A percentile compares a stretch with the other conserved stretches of the same genome.
Evolutionary conservation across 768 basidiomycete species (phyloP).

Genomic region (Coprinopsis strossmayeri): DNA sequence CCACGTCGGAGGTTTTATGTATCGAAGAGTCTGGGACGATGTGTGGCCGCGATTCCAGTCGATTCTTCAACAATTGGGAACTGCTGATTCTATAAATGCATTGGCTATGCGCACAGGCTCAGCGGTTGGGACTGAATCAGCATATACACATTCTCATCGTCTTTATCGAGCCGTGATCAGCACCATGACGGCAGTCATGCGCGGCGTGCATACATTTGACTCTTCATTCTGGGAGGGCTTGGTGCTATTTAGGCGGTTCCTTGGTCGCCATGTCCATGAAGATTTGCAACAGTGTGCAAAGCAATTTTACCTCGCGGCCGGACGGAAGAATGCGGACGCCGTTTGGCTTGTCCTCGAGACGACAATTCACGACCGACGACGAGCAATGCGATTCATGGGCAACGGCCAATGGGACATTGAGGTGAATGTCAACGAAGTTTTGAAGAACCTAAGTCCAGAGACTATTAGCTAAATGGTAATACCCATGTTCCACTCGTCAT

Average conservation of each 20-base stretch:
- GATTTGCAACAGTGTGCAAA: constrained; percentile 69
- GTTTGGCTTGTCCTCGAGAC: constrained; percentile 75
- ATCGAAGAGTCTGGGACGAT: constrained; percentile 80
- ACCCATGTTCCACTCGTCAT: constrained; percentile 17
- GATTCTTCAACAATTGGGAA: constrained; percentile 54
- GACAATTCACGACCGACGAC: constrained; percentile 38
- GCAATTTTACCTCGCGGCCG: constrained; percentile 56
- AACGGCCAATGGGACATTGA: constrained; percentile 60
- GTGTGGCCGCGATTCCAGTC: constrained; percentile 80
- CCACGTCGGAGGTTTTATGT: constrained; percentile 83
- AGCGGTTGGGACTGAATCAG: constrained; percentile 41
- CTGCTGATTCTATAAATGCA: constrained; percentile 61
- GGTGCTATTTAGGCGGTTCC: constrained; percentile 68
- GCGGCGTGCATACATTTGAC: constrained; percentile 66
- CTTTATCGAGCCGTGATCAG: constrained; percentile 69
- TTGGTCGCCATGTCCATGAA: constrained; percentile 57
- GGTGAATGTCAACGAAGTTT: constrained; percentile 31
- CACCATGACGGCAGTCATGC: constrained; percentile 64
- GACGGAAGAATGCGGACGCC: constrained; percentile 62
- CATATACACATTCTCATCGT: constrained; percentile 77
- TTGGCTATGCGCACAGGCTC: constrained; percentile 41
- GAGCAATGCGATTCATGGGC: constrained; percentile 43
- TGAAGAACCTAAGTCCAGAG: constrained; percentile 15
- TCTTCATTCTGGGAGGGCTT: constrained; percentile 76
- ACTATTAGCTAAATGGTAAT: neutral